Conservation (phyloP, 768 basidiomycete genomes). For the Calocybe cyanea region DNA sequence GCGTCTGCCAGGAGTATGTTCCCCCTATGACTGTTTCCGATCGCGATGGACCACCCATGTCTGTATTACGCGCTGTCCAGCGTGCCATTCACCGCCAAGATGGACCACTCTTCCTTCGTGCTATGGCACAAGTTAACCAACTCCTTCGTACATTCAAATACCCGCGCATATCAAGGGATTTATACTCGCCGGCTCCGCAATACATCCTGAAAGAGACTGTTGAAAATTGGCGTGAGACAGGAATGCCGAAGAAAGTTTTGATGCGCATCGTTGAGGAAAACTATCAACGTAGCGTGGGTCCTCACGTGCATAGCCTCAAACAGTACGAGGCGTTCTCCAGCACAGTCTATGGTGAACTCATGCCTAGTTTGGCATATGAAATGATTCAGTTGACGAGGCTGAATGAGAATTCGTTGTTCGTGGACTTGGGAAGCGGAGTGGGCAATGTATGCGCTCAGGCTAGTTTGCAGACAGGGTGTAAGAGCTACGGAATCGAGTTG, state of each 20-base stretch:
- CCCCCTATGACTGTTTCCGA: constrained; percentile 29
- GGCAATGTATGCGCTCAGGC: constrained; percentile 83
- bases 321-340: constrained; percentile 82
- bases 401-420: constrained; percentile 59
- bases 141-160: constrained; percentile 65
- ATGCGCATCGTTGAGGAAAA: constrained; percentile 84
- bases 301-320: constrained; percentile 75
- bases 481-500: constrained; percentile 74
- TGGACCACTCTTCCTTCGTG: constrained; percentile 66
- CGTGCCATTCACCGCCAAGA: constrained; percentile 67
- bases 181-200: constrained; percentile 37
- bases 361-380: constrained; percentile 77
- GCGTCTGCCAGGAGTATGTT: too few species aligned
- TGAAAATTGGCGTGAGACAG: constrained; percentile 45
- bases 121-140: constrained; percentile 59
- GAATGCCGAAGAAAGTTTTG: constrained; percentile 62
- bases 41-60: constrained; percentile 22
- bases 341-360: constrained; percentile 87
- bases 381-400: constrained; percentile 56
- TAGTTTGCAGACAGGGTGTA: constrained; percentile 75
- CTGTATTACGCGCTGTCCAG: constrained; percentile 55
- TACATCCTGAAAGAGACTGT: constrained; percentile 50
- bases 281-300: constrained; percentile 92
- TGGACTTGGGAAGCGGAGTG: constrained; percentile 85
- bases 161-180: constrained; percentile 49